These are phyloP conservation scores for Leishmania arabica DNA, from an alignment of 208 protist species.

Conservation along the genomic window DNA sequence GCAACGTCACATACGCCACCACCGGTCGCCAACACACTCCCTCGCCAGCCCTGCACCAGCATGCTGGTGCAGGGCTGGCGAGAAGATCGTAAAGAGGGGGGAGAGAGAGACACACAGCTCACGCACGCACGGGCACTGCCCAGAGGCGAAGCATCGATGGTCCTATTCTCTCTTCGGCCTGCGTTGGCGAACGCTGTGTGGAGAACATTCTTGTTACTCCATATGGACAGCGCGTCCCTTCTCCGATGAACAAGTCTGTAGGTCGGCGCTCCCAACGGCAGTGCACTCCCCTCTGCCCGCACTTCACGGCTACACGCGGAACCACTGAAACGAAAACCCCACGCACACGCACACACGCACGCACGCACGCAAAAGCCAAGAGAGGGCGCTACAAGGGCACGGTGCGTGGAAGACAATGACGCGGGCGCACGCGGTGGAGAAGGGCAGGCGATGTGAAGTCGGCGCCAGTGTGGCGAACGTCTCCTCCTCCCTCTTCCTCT, in stretches of 20 bases:
- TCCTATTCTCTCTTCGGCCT: not conserved
- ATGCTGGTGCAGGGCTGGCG: not conserved
- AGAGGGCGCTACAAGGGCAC: not conserved
- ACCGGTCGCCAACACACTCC: not conserved
- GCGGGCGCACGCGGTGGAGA: not conserved
- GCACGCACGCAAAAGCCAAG: not conserved
- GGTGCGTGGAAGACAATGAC: not conserved
- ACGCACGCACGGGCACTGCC: not conserved
- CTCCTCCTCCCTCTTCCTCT: not conserved
- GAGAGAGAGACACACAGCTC: not conserved
- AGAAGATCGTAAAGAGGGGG: not conserved
- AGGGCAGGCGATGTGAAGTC: not conserved
- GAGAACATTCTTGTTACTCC: not conserved
- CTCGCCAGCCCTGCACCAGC: not conserved
- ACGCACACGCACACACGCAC: no score
- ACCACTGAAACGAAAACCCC: not conserved
- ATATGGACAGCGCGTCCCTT: not conserved
- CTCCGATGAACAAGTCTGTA: not conserved
- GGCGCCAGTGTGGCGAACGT: not conserved
- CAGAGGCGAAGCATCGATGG: not conserved
- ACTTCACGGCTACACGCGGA: not conserved
- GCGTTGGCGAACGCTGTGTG: no score
- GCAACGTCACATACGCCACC: not conserved
- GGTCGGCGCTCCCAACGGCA: no score
- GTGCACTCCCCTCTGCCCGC: not conserved